Percentiles rank a stretch among this genome's conserved stretches.
phyloP scores from a whole-genome alignment of 208 protist species.

The Wallacemonas sp. region DNA sequence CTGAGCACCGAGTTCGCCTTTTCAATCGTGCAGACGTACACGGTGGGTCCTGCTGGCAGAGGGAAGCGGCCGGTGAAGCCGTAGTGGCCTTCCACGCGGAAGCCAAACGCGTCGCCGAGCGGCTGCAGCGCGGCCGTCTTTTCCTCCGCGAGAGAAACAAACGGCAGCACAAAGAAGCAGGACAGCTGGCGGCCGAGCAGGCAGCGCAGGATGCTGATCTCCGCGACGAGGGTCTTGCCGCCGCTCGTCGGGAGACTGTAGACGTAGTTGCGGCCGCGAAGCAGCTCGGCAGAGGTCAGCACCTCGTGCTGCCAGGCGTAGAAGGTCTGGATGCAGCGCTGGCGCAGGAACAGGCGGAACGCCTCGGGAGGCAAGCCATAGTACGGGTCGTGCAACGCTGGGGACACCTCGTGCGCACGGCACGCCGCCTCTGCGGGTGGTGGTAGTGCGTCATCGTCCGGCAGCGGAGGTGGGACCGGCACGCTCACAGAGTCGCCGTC shows the following conservation, averaged over 20 bases:
- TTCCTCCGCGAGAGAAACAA: conserved; percentile 91
- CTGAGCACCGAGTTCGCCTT: conserved; percentile 93
- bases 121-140: conserved; percentile 74
- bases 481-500: conserved; percentile 11
- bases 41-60: conserved; percentile 35
- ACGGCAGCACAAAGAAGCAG: conserved; percentile 93
- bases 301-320: conserved; percentile 91
- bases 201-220: conserved; percentile 89
- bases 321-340: conserved; percentile 50
- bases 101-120: conserved; percentile 62
- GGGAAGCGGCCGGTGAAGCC: conserved; percentile 72
- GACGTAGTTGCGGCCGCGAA: conserved; percentile 71
- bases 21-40: conserved; percentile 94
- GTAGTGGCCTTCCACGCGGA: conserved; percentile 85
- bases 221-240: conserved; percentile 94
- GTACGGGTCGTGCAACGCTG: conserved; percentile 18
- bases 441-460: too few species aligned
- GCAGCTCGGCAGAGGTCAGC: conserved; percentile 56
- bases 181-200: conserved; percentile 71
- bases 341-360: conserved; percentile 38
- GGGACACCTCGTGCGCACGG: too few species aligned
- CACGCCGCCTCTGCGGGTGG: background rate
- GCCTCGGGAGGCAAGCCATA: conserved; percentile 60
- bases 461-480: background rate
- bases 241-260: conserved; percentile 92